Percentiles rank a stretch among this genome's conserved stretches.
Conservation (phyloP, 768 basidiomycete genomes). For the Tremella fuciformis region DNA sequence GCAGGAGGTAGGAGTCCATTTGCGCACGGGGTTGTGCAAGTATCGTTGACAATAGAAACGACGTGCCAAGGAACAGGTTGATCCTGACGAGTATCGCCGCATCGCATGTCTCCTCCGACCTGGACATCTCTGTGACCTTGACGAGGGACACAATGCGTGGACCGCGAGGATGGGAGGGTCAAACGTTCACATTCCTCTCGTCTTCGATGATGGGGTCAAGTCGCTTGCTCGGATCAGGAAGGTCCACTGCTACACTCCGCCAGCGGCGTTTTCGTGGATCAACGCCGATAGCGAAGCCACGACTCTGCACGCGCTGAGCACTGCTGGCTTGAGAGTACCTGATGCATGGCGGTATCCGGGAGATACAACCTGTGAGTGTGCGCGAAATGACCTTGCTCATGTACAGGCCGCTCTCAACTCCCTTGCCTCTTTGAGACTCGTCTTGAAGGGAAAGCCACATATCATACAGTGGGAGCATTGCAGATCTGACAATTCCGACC, state of each 20-base stretch:
- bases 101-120: neutral
- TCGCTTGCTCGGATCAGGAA: conserved; percentile 20
- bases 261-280: neutral
- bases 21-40: neutral
- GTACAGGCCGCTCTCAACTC: neutral
- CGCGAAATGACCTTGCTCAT: neutral
- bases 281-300: conserved; percentile 18
- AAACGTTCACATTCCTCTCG: conserved; percentile 18
- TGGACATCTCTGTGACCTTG: neutral
- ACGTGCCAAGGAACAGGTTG: neutral
- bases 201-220: conserved; percentile 20
- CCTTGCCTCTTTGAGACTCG: conserved; percentile 9
- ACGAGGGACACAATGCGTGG: too few species aligned
- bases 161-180: neutral
- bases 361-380: neutral
- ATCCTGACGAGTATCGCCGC: neutral
- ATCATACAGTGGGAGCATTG: neutral
- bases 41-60: neutral
- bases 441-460: neutral
- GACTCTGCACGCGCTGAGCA: conserved; percentile 14
- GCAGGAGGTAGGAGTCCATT: neutral
- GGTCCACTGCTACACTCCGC: neutral
- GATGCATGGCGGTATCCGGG: conserved; percentile 1
- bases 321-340: conserved; percentile 11
- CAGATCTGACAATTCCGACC: neutral